These are phyloP conservation scores for Tubosaeta brunneosetosa DNA, from an alignment of 768 basidiomycete genomes.

Conservation along the genomic window DNA sequence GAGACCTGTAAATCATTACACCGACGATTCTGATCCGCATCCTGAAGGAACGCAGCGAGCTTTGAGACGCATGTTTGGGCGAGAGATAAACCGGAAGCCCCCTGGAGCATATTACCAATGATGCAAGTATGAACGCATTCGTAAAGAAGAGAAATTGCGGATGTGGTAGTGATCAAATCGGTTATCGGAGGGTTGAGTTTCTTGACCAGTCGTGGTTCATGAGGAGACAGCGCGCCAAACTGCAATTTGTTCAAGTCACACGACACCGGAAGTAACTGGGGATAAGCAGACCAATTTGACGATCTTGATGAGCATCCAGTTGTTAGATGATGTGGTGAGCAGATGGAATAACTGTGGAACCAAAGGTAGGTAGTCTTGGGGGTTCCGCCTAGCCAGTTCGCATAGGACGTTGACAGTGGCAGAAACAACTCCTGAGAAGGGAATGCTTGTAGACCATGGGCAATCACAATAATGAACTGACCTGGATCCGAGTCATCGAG, in stretches of 20 bases:
- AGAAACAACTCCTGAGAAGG: conserved; percentile 73
- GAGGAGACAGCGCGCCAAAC: conserved; percentile 91
- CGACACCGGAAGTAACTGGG: neutral
- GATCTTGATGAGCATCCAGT: conserved; percentile 99
- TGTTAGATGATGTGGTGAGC: conserved; percentile 90
- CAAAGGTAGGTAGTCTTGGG: conserved; percentile 74
- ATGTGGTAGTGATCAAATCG: conserved; percentile 90
- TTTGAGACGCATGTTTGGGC: conserved; percentile 91
- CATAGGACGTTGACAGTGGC: conserved; percentile 93
- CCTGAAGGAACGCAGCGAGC: conserved; percentile 85
- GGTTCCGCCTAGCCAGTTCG: conserved; percentile 80
- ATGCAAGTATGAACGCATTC: conserved; percentile 99
- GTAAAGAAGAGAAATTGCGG: conserved; percentile 92
- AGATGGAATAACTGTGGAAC: conserved; percentile 93
- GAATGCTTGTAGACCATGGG: neutral
- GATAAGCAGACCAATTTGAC: conserved; percentile 77
- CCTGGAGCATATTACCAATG: conserved; percentile 92
- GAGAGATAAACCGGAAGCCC: conserved; percentile 67
- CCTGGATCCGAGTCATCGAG: conserved; percentile 75
- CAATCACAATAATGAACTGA: conserved; percentile 21
- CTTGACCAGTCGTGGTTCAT: conserved; percentile 89
- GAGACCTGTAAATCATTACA: conserved; percentile 17
- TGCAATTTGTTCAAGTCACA: conserved; percentile 28
- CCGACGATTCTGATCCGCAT: conserved; percentile 94
- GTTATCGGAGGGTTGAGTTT: conserved; percentile 94